A percentile compares a stretch with the other conserved stretches of the same genome.
phyloP scores from a whole-genome alignment of 805 yeast species.

The Ogataea nitratoaversa region DNA sequence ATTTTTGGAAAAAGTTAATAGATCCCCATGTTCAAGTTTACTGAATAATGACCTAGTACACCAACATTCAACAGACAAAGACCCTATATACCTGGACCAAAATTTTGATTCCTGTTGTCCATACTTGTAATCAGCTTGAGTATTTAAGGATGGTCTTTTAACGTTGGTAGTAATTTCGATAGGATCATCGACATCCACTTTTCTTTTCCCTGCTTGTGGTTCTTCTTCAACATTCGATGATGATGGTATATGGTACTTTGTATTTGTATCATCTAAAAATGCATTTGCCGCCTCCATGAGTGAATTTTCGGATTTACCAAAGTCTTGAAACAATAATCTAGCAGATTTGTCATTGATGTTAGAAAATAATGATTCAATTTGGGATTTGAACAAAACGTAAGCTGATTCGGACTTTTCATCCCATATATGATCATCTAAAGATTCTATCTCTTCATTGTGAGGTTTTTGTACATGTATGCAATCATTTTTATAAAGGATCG shows the following conservation, averaged over 20 bases:
- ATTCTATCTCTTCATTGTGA: not conserved
- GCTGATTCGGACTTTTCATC: slow-evolving; percentile 10
- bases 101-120: not conserved
- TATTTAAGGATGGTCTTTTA: not conserved
- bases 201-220: too few species aligned
- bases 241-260: not conserved
- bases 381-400: slow-evolving; percentile 26
- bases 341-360: slow-evolving; percentile 24
- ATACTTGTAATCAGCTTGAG: not conserved
- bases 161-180: too few species aligned
- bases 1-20: slow-evolving; percentile 15
- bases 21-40: slow-evolving; percentile 42
- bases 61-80: slow-evolving; percentile 60
- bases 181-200: too few species aligned
- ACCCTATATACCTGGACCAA: slow-evolving; percentile 47
- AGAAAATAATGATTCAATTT: slow-evolving; percentile 34
- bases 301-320: slow-evolving; percentile 12
- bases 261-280: not conserved
- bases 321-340: slow-evolving; percentile 25
- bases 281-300: not conserved
- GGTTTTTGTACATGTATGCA: too few species aligned
- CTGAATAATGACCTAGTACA: slow-evolving; percentile 62
- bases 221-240: not conserved
- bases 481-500: too few species aligned
- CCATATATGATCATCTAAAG: not conserved